Evolutionary conservation across 1,284 basidiomycete genomes (phyloP).

Genomic region (Gomphus bonarii): DNA sequence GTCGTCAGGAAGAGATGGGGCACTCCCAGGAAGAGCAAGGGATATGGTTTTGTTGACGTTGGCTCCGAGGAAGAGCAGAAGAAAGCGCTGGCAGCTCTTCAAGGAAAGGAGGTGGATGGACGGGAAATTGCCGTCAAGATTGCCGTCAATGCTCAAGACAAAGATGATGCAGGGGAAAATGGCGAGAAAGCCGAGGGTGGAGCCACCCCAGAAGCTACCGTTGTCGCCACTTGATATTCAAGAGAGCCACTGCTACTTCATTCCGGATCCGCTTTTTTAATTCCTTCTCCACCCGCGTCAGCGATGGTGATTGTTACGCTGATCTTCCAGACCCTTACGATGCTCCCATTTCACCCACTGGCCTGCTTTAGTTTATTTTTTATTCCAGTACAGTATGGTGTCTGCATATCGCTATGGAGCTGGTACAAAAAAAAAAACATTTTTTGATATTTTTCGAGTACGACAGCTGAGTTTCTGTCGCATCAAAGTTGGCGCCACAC

Average conservation of each 20-base stretch:
- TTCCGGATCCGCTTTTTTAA: constrained; percentile 1
- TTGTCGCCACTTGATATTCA: constrained; percentile 5
- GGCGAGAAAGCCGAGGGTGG: constrained; percentile 18
- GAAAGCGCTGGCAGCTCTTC: constrained; percentile 72
- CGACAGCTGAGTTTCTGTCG: neutral
- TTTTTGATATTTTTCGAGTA: too few species aligned
- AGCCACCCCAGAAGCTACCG: constrained; percentile 23
- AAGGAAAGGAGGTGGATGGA: constrained; percentile 68
- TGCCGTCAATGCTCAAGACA: constrained; percentile 53
- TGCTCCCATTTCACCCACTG: constrained; percentile 4
- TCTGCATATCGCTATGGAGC: constrained; percentile 1
- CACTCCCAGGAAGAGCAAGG: constrained; percentile 75
- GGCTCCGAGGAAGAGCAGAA: constrained; percentile 74
- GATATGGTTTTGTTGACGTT: constrained; percentile 91
- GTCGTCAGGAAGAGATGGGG: constrained; percentile 80
- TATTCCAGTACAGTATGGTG: constrained; percentile 1
- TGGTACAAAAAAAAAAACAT: constrained; percentile 1
- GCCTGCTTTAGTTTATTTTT: constrained; percentile 3
- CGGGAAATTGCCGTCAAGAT: constrained; percentile 81
- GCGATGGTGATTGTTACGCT: neutral
- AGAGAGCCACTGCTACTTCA: constrained; percentile 1
- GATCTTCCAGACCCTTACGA: neutral
- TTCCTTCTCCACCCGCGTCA: neutral
- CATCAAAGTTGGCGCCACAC: neutral
- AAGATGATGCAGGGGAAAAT: constrained; percentile 21